Conservation (phyloP, 1,284 basidiomycete genomes). For the Anthracocystis panici-leucophaei region DNA sequence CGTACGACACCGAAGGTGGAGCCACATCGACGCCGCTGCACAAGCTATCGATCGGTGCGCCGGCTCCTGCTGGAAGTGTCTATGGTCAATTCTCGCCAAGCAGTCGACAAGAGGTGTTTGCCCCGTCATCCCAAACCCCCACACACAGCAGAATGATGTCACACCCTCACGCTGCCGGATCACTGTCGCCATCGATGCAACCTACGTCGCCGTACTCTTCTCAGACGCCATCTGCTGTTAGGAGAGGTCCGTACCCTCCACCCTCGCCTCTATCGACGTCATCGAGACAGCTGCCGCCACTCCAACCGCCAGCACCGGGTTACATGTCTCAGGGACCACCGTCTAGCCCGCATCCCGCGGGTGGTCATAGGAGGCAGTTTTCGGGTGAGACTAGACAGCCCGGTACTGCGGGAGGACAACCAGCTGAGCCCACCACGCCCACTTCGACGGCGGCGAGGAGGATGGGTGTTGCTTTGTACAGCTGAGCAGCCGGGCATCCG, state of each 20-base stretch:
- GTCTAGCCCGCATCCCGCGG: conserved; percentile 14
- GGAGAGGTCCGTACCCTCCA: conserved; percentile 34
- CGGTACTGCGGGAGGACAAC: background rate
- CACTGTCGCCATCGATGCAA: conserved; percentile 34
- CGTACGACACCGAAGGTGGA: conserved; percentile 13
- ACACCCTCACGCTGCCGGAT: conserved; percentile 27
- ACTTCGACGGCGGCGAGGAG: conserved; percentile 25
- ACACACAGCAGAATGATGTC: conserved; percentile 42
- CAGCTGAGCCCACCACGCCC: conserved; percentile 27
- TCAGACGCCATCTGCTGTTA: conserved; percentile 36
- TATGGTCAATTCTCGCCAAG: conserved; percentile 45
- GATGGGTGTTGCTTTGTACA: conserved; percentile 49
- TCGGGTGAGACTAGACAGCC: conserved; percentile 16
- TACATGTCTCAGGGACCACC: conserved; percentile 34
- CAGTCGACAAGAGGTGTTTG: conserved; percentile 11
- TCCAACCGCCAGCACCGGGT: conserved; percentile 10
- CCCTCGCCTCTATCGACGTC: conserved; percentile 31
- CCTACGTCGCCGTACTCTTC: conserved; percentile 36
- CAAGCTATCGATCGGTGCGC: conserved; percentile 53
- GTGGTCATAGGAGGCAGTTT: conserved; percentile 26
- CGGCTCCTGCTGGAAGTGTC: conserved; percentile 37
- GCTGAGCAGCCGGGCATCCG: conserved; percentile 1
- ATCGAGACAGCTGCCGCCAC: conserved; percentile 35
- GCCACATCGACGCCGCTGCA: conserved; percentile 46
- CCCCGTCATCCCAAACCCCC: conserved; percentile 24